Conservation (phyloP, 2,329 filamentous ascomycete species). For the Cercospora nicotianae region DNA sequence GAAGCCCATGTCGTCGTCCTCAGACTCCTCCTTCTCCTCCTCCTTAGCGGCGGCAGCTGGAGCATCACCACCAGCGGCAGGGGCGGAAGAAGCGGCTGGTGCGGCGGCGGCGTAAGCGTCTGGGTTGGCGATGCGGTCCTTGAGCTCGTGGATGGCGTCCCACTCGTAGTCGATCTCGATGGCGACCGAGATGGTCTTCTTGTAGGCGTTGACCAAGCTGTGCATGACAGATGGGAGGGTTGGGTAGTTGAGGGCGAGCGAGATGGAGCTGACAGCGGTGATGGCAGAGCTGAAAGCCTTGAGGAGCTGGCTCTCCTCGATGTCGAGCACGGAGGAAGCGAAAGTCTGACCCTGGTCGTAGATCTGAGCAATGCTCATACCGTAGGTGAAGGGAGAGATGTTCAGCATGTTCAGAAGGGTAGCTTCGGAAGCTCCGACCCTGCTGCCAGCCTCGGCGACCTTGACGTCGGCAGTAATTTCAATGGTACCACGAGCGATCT, state of each 20-base stretch:
- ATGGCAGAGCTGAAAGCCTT: constrained; percentile 78
- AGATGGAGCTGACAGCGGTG: constrained; percentile 83
- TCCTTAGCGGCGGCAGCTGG: constrained; percentile 58
- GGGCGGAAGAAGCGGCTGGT: constrained; percentile 62
- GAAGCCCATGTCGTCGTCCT: constrained; percentile 55
- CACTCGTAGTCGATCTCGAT: constrained; percentile 88
- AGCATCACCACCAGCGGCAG: constrained; percentile 53
- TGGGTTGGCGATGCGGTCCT: constrained; percentile 99
- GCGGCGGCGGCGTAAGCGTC: constrained; percentile 88
- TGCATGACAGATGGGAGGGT: constrained; percentile 95
- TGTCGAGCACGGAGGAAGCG: constrained; percentile 80
- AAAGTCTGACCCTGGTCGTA: constrained; percentile 98
- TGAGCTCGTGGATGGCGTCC: constrained; percentile 95
- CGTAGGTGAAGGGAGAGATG: constrained; percentile 99
- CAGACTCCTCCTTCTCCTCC: constrained; percentile 62
- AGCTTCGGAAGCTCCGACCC: constrained; percentile 98
- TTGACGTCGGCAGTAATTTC: constrained; percentile 98
- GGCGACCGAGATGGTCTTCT: constrained; percentile 90
- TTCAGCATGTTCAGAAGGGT: constrained; percentile 99
- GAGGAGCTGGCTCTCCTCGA: constrained; percentile 91
- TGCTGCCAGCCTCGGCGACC: constrained; percentile 87
- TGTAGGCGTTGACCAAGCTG: constrained; percentile 96
- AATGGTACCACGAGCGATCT: constrained; percentile 99
- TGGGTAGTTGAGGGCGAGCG: constrained; percentile 90
- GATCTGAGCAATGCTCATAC: constrained; percentile 93